Evolutionary conservation across 129 eudicot genomes (phyloP).

Genomic region (Flaveria linearis): DNA sequence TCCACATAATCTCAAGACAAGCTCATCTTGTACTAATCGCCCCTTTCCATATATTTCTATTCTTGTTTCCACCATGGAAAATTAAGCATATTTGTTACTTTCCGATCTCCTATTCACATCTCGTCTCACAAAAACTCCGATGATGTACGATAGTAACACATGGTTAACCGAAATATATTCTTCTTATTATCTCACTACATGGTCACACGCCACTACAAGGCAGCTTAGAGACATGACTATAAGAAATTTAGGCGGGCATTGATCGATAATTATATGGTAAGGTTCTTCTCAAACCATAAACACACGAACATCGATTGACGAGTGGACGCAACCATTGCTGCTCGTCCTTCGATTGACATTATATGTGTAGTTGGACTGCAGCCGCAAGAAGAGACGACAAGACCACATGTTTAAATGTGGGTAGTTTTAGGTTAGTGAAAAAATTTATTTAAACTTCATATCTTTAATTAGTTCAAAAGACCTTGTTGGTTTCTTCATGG

Average conservation of each 20-base stretch:
- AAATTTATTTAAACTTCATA: no score
- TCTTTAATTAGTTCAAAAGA: no score
- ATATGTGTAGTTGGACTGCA: slow-evolving; percentile 28
- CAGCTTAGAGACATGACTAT: neutral
- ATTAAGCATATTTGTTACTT: slow-evolving; percentile 20
- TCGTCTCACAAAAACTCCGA: neutral
- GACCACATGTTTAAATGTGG: neutral
- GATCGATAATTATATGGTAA: slow-evolving; percentile 31
- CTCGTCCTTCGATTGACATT: slow-evolving; percentile 26
- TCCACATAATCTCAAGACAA: slow-evolving; percentile 16
- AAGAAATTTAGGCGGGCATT: slow-evolving; percentile 15
- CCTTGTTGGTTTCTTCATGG: no score
- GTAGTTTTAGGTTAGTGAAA: no score
- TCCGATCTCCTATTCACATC: neutral
- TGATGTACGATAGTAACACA: slow-evolving; percentile 25
- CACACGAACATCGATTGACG: slow-evolving; percentile 43
- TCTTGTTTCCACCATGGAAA: slow-evolving; percentile 26
- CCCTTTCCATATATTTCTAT: slow-evolving; percentile 24
- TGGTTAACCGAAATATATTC: slow-evolving; percentile 30
- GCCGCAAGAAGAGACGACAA: slow-evolving; percentile 20
- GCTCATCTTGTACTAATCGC: slow-evolving; percentile 42
- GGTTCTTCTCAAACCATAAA: slow-evolving; percentile 38
- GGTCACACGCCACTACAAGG: slow-evolving; percentile 11
- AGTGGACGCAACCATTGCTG: slow-evolving; percentile 25
- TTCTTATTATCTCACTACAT: slow-evolving; percentile 36